Base-by-base conservation (phyloP, 805 yeast genomes). In the Pichia nanzhaoensis region DNA sequence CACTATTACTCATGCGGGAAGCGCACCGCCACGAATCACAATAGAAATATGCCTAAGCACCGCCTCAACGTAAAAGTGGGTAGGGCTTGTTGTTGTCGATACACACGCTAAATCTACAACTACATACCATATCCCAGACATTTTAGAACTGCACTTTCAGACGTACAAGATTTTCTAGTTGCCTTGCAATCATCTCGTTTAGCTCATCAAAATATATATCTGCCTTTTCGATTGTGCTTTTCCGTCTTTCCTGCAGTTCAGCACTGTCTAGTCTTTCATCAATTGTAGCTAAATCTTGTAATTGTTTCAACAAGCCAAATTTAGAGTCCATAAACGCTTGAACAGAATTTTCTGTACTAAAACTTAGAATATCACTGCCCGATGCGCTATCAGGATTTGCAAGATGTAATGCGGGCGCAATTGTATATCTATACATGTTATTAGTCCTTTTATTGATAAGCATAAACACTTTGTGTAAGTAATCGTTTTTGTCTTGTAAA, bases 321-420 rank as follows among this genome's bases (percentile, higher is more conserved):
- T 38, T 37, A 18, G 42, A 34, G 20, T 44, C 37, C 20, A 44
- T 38, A 14, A 33, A 44, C 6, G 9, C 19, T 34, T 44, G 46
- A 19, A 38, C 34, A 2, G 37, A 5, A 34, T 34, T 44, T 1
- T 27, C 27, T 3, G 39, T n/a, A 27, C 34, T 39, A 39, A 44
- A 44, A 10, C 34, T 39, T 19, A 39, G 16, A 13, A 16, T 10
- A 12, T 9, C 34, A n/a, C 17, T 21, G 6, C 4, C 8, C 7
- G 27, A 35, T 7, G 28, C 43, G 5, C 13, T 4, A 14, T 18
- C 37, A 13, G 18, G 14, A 14, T 24, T 21, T 17, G 34, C 21
- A 8, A 45, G 17, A 17, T 22, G 22, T 16, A 45, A 24, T n/a
- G 34, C 38, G 2, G 48, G 48, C 17, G 41, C 41, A 24, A 45